Evolutionary conservation across 148 eudicot species (phyloP), one percentile per base, ranked within the genome.

Genomic region (Bassia scoparia): DNA sequence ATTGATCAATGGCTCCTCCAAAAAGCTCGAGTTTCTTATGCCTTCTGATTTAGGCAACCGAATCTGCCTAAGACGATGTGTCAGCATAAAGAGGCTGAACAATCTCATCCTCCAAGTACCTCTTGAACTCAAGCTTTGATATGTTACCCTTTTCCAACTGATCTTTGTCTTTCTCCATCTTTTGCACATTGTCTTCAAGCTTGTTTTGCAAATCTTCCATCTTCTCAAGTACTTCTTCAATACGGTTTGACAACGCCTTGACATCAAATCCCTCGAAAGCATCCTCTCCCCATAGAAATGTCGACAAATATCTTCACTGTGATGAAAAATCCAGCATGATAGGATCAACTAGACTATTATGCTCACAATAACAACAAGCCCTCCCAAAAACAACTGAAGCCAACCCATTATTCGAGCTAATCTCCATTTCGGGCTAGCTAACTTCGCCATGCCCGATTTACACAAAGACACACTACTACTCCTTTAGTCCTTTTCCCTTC

Each of bases 51-150:
- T 82, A 59, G 99, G 99, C 29, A 96, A 76, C 5, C 97, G 84
- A 65, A 92, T 87, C 61, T 90, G 97, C 76, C 99, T 87, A 31
- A 96, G 97, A 41, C 82, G 23, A 96, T 92, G 53, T 96, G 99
- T 73, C 96, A 46, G 70, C 83, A 65, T 92, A 96, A 20, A 96
- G 86, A 30, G 96, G 97, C 65, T 76, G 78, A 74, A 96, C 80
- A 38, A 96, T 90, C 77, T 96, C 92, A 5, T 87, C 89, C 76
- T 92, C 92, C 24, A 96, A 74, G 79, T 86, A 96, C 76, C 74
- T 92, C 77, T 85, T 96, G 83, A 86, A 85, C 76, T 90, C 92
- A 7, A 77, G 44, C 72, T 65, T 85, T 0, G 97, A 77, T 43
- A 91, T 79, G 54, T 60, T 85, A 56, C 75, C 69, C 60, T 65